phyloP scores from a whole-genome alignment of 129 eudicot species.

The Artemisia tridentata region DNA sequence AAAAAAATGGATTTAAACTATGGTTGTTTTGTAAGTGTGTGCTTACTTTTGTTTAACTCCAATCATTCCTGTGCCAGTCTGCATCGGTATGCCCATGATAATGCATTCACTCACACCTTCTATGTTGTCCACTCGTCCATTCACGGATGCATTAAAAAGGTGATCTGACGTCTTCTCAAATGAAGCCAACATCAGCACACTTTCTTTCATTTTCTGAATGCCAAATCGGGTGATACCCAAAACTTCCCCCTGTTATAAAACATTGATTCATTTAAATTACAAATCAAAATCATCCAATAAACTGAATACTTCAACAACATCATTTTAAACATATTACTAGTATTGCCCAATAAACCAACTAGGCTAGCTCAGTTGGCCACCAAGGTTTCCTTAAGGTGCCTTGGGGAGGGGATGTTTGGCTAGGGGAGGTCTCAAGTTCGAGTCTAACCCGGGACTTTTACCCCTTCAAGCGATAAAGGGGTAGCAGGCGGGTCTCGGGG shows the following conservation, averaged over 20 bases:
- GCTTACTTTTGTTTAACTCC: slow-evolving; percentile 46
- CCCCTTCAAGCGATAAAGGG: too few relatives aligned
- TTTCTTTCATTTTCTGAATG: slow-evolving; percentile 85
- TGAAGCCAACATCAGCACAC: slow-evolving; percentile 90
- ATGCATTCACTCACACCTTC: slow-evolving; percentile 96
- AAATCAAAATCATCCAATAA: background rate
- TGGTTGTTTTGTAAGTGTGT: background rate
- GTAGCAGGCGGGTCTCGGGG: too few relatives aligned
- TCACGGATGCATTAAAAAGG: slow-evolving; percentile 83
- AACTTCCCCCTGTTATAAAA: slow-evolving; percentile 56
- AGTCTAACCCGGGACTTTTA: too few relatives aligned
- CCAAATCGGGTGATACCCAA: slow-evolving; percentile 87
- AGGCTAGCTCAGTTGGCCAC: too few relatives aligned
- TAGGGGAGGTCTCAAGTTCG: too few relatives aligned
- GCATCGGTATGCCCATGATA: slow-evolving; percentile 95
- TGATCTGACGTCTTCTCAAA: slow-evolving; percentile 93
- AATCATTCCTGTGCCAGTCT: slow-evolving; percentile 80
- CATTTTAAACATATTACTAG: background rate
- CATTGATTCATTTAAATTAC: background rate
- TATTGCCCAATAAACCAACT: too few relatives aligned
- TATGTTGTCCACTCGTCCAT: slow-evolving; percentile 87
- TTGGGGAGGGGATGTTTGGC: too few relatives aligned
- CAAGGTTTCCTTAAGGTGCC: too few relatives aligned
- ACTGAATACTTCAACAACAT: background rate
- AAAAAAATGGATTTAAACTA: background rate